Percentiles rank a stretch among this genome's conserved stretches.
Conservation (phyloP, 495 filamentous ascomycete species). For the Penicillium paxilli region DNA sequence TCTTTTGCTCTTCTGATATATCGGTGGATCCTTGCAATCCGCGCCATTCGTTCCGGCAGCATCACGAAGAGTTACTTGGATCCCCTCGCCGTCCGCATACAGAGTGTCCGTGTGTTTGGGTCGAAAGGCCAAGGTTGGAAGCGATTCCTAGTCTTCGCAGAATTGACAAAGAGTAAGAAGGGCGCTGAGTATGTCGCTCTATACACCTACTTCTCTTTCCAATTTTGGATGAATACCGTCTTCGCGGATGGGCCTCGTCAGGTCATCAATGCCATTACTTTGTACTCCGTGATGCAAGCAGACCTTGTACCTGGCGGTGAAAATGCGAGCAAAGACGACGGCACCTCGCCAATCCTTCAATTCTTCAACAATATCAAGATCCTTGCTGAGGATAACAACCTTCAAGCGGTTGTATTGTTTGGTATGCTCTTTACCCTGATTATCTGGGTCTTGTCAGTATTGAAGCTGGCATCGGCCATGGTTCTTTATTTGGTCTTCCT, state of each 20-base stretch:
- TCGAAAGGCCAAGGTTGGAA: conserved; percentile 69
- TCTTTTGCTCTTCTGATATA: conserved; percentile 76
- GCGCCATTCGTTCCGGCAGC: conserved; percentile 77
- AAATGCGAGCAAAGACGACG: conserved; percentile 50
- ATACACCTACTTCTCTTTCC: conserved; percentile 92
- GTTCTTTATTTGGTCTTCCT: conserved; percentile 84
- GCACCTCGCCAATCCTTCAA: conserved; percentile 49
- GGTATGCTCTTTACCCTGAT: conserved; percentile 91
- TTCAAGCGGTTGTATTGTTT: conserved; percentile 76
- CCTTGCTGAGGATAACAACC: conserved; percentile 66
- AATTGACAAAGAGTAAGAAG: conserved; percentile 88
- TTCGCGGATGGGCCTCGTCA: conserved; percentile 90
- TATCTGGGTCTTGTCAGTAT: conserved; percentile 80
- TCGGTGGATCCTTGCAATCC: conserved; percentile 74
- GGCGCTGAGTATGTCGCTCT: conserved; percentile 88
- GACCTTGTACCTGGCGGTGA: conserved; percentile 63
- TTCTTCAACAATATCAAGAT: conserved; percentile 77
- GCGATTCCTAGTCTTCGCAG: conserved; percentile 88
- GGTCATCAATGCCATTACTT: conserved; percentile 81
- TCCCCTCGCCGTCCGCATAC: conserved; percentile 75
- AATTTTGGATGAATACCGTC: conserved; percentile 85
- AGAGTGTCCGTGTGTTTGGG: conserved; percentile 68
- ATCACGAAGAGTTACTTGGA: conserved; percentile 93
- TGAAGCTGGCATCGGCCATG: conserved; percentile 70
- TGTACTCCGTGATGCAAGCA: conserved; percentile 74